phyloP scores from a whole-genome alignment of 192 early-diverging fungal genomes.

The Gonapodya sp. region DNA sequence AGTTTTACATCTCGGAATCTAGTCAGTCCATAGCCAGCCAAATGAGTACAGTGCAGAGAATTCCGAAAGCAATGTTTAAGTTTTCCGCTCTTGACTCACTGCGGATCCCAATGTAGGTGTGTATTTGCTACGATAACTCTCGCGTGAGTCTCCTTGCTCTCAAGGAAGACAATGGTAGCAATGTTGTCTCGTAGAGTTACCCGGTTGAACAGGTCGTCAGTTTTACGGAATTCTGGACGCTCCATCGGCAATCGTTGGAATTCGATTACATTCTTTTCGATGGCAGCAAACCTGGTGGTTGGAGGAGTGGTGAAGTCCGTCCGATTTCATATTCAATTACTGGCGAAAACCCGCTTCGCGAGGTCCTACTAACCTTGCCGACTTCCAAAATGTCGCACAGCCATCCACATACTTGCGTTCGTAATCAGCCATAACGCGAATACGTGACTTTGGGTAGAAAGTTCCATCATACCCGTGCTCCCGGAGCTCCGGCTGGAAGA shows the following conservation, averaged over 20 bases:
- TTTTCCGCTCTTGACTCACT: conserved; percentile 34
- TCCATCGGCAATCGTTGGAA: conserved; percentile 89
- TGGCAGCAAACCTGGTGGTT: conserved; percentile 53
- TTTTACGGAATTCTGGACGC: conserved; percentile 76
- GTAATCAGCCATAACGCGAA: conserved; percentile 85
- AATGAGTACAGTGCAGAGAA: not conserved
- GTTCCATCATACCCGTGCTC: conserved; percentile 76
- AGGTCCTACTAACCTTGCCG: conserved; percentile 69
- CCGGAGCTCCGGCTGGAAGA: conserved; percentile 61
- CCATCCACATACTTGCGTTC: conserved; percentile 84
- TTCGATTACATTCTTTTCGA: conserved; percentile 84
- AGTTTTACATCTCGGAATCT: conserved; percentile 75
- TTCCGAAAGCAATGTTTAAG: too few relatives aligned
- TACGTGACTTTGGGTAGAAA: conserved; percentile 90
- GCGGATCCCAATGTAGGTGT: conserved; percentile 91
- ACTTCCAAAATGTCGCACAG: conserved; percentile 88
- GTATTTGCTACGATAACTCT: conserved; percentile 74
- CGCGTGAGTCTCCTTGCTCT: conserved; percentile 65
- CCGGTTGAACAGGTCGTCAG: conserved; percentile 91
- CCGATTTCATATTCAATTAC: too few relatives aligned
- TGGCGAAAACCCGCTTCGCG: too few relatives aligned
- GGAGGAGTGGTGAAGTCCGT: not conserved
- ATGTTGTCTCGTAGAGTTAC: conserved; percentile 98
- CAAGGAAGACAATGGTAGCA: conserved; percentile 69
- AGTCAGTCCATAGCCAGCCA: not conserved